Conservation (phyloP, 768 basidiomycete genomes). For the Termitomyces sp. region DNA sequence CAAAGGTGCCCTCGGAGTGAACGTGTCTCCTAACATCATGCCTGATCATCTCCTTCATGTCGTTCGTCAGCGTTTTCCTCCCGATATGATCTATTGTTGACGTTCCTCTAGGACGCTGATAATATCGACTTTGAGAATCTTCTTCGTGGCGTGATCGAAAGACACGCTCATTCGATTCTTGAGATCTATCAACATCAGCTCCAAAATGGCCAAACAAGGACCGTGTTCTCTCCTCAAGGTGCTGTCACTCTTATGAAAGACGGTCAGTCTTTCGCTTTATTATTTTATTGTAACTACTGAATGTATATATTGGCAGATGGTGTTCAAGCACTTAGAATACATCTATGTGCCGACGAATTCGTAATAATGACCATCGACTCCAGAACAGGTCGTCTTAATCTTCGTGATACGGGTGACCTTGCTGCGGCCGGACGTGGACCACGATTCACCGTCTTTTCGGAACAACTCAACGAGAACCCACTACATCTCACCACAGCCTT, state of each 20-base stretch:
- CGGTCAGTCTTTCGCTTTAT: constrained; percentile 32
- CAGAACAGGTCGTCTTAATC: constrained; percentile 70
- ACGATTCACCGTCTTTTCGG: constrained; percentile 53
- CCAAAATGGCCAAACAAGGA: constrained; percentile 40
- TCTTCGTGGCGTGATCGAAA: constrained; percentile 54
- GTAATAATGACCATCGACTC: constrained; percentile 75
- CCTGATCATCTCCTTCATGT: constrained; percentile 40
- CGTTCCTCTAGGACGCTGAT: constrained; percentile 43
- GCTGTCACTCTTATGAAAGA: constrained; percentile 51
- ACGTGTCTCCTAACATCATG: constrained; percentile 40
- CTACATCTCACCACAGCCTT: constrained; percentile 50
- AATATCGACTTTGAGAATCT: constrained; percentile 73
- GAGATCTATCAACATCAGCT: constrained; percentile 49
- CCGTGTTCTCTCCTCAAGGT: constrained; percentile 58
- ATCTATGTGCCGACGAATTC: constrained; percentile 71
- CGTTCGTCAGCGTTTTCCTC: constrained; percentile 35
- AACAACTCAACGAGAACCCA: constrained; percentile 68
- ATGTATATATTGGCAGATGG: constrained; percentile 32
- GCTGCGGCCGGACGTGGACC: constrained; percentile 67
- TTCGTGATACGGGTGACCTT: constrained; percentile 78
- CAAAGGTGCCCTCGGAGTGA: constrained; percentile 57
- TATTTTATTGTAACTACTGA: neutral
- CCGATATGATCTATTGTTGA: neutral
- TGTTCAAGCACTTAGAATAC: constrained; percentile 54
- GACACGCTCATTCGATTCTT: constrained; percentile 62